Base-by-base conservation (phyloP, 345 rosid genomes). In the Zanthoxylum bungeanum region DNA sequence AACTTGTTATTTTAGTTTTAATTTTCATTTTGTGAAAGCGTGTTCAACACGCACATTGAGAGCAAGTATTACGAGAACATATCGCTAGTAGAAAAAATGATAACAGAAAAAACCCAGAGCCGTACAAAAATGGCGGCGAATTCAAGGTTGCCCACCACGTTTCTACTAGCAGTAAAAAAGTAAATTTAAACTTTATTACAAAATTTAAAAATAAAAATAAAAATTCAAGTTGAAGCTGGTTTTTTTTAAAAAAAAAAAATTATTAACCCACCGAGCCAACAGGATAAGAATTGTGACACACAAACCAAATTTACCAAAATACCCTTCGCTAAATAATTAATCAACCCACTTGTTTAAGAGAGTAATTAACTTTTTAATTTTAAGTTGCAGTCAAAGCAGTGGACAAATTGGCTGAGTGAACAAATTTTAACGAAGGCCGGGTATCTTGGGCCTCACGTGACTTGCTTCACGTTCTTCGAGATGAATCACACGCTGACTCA, bases 391-490 rank as follows among this genome's bases (percentile, higher is more conserved):
- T 80, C 82, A 81, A 76, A 74, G 22, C 3, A 28, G 75, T 34
- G 62, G 58, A 53, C 17, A 42, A 34, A 52, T 73, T 84, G 78
- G 78, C 82, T 77, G 76, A 68, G 70, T n/a, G 49, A 58, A 68
- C 60, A 17, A 17, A 49, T 58, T 70, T 64, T 61, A 37, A 64
- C 66, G 72, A 49, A 75, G 60, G 78, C 89, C 92, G 92, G 89
- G 93, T 78, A 87, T 87, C 94, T 85, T 84, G 95, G 89, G 87
- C 73, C 82, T 87, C 97, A 91, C 92, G 91, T 93, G 94, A 82
- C 81, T 62, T n/a, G 25, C 9, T 65, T 77, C 83, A 73, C 82
- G 40, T 61, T 68, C 27, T 44, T 74, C 90, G 73, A 89, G 80
- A 77, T 30, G 33, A 64, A 68, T 30, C 78, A 40, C 44, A 40